A percentile compares a stretch with the other conserved stretches of the same genome.
Evolutionary conservation across 1,284 basidiomycete genomes (phyloP).

Genomic region (Earliella scabrosa): DNA sequence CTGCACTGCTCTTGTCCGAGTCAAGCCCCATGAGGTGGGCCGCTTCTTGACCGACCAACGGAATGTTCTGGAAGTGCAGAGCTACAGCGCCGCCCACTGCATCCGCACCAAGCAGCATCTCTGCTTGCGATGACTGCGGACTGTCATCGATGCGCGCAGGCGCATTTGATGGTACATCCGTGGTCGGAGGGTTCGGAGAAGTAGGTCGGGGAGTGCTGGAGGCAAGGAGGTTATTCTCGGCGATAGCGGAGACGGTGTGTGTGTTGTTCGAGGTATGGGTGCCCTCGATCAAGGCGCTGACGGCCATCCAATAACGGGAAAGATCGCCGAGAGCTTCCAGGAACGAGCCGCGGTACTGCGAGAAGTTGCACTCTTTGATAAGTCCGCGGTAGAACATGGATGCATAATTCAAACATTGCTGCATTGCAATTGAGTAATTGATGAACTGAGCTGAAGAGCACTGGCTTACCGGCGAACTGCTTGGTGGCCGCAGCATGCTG

Average conservation of each 20-base stretch:
- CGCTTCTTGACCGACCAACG: constrained; percentile 87
- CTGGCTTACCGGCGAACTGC: constrained; percentile 71
- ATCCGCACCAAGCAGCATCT: constrained; percentile 21
- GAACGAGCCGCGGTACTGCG: constrained; percentile 82
- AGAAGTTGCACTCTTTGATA: constrained; percentile 81
- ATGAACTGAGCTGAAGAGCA: neutral
- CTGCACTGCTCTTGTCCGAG: constrained; percentile 91
- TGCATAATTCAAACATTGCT: constrained; percentile 90
- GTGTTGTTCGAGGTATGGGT: constrained; percentile 42
- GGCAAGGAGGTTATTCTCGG: constrained; percentile 30
- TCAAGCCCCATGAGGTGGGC: constrained; percentile 87
- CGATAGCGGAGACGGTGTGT: constrained; percentile 46
- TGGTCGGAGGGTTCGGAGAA: constrained; percentile 37
- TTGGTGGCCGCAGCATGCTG: constrained; percentile 83
- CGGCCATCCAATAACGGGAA: constrained; percentile 92
- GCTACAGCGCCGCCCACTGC: constrained; percentile 17
- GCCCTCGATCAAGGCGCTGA: constrained; percentile 70
- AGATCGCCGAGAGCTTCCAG: constrained; percentile 96
- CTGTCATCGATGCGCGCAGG: constrained; percentile 66
- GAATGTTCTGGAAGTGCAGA: constrained; percentile 35
- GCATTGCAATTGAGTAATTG: neutral
- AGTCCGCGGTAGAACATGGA: constrained; percentile 94
- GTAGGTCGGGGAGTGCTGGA: constrained; percentile 26
- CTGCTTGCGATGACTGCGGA: constrained; percentile 38
- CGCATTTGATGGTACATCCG: constrained; percentile 20